These are phyloP conservation scores for Aspergillus panamensis DNA, from an alignment of 495 filamentous ascomycete species.

Conservation along the genomic window DNA sequence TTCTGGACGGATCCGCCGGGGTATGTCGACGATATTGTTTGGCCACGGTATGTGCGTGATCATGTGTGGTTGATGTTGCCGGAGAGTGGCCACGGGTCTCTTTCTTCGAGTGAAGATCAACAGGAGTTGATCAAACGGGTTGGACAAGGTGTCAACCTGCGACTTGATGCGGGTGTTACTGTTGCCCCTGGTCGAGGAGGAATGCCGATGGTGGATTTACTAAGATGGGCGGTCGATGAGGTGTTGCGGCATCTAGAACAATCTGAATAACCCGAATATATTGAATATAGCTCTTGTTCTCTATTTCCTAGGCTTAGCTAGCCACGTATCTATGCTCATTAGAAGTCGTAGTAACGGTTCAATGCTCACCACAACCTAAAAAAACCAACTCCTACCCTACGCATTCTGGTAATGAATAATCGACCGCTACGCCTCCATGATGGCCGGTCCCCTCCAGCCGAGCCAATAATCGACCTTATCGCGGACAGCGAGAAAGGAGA, in stretches of 20 bases:
- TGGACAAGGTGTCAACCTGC: conserved; percentile 33
- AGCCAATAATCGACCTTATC: conserved; percentile 38
- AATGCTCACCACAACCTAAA: not conserved
- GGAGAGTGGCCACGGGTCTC: conserved; percentile 50
- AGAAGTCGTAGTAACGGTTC: not conserved
- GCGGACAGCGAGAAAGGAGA: conserved; percentile 11
- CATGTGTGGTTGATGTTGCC: conserved; percentile 72
- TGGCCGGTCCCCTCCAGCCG: conserved; percentile 36
- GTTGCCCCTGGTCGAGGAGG: conserved; percentile 38
- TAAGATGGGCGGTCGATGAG: conserved; percentile 46
- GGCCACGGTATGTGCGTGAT: conserved; percentile 82
- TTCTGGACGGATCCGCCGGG: conserved; percentile 94
- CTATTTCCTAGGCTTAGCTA: not conserved
- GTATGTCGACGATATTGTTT: conserved; percentile 92
- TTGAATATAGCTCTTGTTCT: not conserved
- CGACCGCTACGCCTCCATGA: too few relatives aligned
- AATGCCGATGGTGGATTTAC: conserved; percentile 32
- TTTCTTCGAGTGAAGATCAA: conserved; percentile 8
- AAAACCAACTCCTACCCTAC: not conserved
- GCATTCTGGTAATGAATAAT: not conserved
- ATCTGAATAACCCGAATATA: not conserved
- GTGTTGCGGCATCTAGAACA: conserved; percentile 28
- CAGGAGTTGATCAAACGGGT: conserved; percentile 31
- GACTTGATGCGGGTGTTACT: conserved; percentile 36
- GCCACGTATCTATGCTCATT: not conserved